These are phyloP conservation scores for Zanthoxylum bungeanum DNA, from an alignment of 345 rosid species.

Conservation along the genomic window DNA sequence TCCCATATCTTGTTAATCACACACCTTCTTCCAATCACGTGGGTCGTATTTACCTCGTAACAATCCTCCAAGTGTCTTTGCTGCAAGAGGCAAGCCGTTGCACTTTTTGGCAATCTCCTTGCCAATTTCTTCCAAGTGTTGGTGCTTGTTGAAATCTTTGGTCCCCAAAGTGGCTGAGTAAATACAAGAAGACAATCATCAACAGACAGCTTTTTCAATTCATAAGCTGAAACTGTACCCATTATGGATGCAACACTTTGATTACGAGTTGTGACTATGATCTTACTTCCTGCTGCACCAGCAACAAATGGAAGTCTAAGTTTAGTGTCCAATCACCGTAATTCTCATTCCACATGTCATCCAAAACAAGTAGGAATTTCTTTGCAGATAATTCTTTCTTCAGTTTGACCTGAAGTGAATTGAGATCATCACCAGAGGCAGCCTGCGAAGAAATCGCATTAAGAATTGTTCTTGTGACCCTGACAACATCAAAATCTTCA, in stretches of 20 bases:
- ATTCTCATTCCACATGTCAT: neutral
- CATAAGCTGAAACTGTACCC: neutral
- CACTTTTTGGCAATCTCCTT: neutral
- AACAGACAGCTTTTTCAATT: neutral
- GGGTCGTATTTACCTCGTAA: neutral
- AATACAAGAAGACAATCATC: neutral
- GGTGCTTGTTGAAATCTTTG: neutral
- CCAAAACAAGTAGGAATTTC: no score
- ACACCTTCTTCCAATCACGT: neutral
- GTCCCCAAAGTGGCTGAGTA: neutral
- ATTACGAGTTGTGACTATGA: neutral
- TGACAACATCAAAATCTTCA: neutral
- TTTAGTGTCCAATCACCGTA: neutral
- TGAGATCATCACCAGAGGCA: no score
- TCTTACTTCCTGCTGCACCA: neutral
- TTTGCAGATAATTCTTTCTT: no score
- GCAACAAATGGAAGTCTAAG: neutral
- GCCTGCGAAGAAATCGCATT: no score
- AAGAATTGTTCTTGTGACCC: neutral
- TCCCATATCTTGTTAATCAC: neutral
- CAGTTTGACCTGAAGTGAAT: slow-evolving; percentile 1
- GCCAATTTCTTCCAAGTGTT: neutral
- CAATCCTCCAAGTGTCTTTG: no score
- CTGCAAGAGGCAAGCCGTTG: no score
- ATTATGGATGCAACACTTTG: neutral